Percentiles rank a stretch among this genome's conserved stretches.
Evolutionary conservation across 306 rosid species (phyloP).

Genomic region (Myrica gale): DNA sequence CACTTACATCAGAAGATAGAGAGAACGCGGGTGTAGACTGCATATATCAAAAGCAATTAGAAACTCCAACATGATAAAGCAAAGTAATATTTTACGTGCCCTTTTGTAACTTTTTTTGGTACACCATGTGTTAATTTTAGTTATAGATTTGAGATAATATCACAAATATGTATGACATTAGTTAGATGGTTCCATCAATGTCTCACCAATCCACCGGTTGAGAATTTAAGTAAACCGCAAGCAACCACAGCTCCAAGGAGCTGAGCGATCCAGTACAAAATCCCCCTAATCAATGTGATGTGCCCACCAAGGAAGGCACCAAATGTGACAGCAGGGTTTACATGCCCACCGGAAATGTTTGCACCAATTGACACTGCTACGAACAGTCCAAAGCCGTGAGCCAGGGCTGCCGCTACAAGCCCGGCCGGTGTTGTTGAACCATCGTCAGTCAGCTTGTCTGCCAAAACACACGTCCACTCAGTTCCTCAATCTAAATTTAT

Average conservation of each 20-base stretch:
- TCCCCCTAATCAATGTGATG: conserved; percentile 54
- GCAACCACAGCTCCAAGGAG: conserved; percentile 75
- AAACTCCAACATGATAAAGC: not conserved
- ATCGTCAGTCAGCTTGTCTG: conserved; percentile 59
- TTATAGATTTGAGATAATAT: no score
- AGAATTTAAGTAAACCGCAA: conserved; percentile 64
- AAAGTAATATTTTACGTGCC: no score
- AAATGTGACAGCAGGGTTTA: conserved; percentile 79
- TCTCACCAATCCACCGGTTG: conserved; percentile 68
- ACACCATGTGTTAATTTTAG: no score
- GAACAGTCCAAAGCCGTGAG: conserved; percentile 70
- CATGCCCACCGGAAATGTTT: conserved; percentile 80
- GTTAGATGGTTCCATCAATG: not conserved
- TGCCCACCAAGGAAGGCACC: conserved; percentile 77
- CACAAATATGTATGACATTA: no score
- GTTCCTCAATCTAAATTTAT: not conserved
- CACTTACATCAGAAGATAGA: conserved; percentile 56
- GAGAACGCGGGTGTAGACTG: conserved; percentile 70
- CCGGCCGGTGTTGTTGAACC: conserved; percentile 70
- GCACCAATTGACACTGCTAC: conserved; percentile 76
- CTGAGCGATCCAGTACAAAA: conserved; percentile 82
- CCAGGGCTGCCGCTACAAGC: conserved; percentile 60
- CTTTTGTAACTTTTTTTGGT: no score
- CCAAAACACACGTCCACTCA: not conserved
- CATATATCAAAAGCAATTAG: not conserved